phyloP scores from a whole-genome alignment of 306 rosid species.

The Ormosia emarginata region DNA sequence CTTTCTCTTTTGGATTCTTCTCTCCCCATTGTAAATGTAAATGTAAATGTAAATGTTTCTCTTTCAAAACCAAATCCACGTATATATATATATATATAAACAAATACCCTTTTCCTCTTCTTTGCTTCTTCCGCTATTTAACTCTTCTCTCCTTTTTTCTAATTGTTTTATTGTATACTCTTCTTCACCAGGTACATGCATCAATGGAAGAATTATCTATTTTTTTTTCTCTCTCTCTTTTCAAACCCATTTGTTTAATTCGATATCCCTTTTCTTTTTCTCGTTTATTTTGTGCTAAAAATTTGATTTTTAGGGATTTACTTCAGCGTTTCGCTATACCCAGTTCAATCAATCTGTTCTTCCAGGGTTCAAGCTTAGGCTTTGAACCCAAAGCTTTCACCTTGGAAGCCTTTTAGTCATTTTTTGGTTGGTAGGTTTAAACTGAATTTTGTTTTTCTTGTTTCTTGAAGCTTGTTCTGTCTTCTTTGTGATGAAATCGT shows the following conservation, averaged over 20 bases:
- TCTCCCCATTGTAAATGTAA: no score
- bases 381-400: neutral
- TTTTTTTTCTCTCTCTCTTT: neutral
- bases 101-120: neutral
- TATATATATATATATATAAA: no score
- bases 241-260: neutral
- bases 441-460: neutral
- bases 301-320: neutral
- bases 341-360: neutral
- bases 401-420: neutral
- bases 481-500: neutral
- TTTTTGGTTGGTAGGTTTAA: neutral
- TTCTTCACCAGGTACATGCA: neutral
- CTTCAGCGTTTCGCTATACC: neutral
- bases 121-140: neutral
- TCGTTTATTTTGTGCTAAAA: neutral
- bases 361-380: neutral
- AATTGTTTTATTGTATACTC: no score
- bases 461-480: neutral
- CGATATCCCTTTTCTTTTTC: neutral
- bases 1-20: no score
- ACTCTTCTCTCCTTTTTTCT: neutral
- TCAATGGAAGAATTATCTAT: neutral
- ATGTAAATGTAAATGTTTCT: no score
- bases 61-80: no score